phyloP scores from a whole-genome alignment of 768 basidiomycete genomes.

The Cystofilobasidium bisporidii region DNA sequence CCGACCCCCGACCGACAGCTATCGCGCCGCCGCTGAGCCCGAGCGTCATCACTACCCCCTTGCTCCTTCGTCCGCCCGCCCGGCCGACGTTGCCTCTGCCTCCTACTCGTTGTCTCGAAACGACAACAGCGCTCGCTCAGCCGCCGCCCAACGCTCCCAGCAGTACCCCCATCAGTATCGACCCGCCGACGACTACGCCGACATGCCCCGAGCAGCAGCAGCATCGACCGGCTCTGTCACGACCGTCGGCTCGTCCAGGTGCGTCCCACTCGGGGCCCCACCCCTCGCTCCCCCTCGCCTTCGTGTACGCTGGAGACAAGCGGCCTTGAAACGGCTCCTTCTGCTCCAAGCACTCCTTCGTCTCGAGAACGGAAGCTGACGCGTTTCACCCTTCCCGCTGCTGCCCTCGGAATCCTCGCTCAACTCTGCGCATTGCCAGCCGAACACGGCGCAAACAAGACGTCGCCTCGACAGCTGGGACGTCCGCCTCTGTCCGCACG shows the following conservation, averaged over 20 bases:
- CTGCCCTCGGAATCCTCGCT: no score
- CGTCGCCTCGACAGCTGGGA: neutral
- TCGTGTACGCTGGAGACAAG: neutral
- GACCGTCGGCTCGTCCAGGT: slow-evolving; percentile 1
- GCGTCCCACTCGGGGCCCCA: neutral
- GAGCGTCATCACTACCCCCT: no score
- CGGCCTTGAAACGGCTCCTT: neutral
- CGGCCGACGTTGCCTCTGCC: neutral
- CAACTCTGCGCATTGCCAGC: no score
- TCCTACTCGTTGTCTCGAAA: no score
- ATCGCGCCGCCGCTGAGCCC: no score
- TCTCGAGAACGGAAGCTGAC: no score
- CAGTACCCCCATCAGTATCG: neutral
- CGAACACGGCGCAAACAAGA: slow-evolving; percentile 7
- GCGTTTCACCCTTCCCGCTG: no score
- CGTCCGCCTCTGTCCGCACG: slow-evolving; percentile 7
- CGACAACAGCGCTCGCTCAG: neutral
- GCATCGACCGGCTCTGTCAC: neutral
- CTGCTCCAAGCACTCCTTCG: neutral
- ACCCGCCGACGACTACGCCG: neutral
- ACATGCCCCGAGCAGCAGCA: slow-evolving; percentile 6
- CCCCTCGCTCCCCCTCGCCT: no score
- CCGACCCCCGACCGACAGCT: no score
- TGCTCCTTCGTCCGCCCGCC: no score
- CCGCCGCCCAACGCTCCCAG: neutral